These are phyloP conservation scores for Urochloa ruziziensis DNA, from an alignment of 176 grass and related monocot species.

Conservation along the genomic window DNA sequence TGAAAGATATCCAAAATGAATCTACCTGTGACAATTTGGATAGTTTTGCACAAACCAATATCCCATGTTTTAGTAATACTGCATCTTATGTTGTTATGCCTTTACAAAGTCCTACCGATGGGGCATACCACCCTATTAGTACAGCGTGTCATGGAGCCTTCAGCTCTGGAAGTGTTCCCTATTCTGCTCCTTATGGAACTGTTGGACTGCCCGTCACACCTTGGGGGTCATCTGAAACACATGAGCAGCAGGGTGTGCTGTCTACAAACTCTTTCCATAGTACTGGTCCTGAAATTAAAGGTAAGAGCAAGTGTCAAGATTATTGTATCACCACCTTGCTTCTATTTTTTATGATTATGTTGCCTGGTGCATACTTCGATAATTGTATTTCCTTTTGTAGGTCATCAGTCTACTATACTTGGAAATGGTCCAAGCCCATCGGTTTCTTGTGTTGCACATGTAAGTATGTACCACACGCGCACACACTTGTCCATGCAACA, in stretches of 20 bases:
- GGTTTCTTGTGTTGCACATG: conserved; percentile 31
- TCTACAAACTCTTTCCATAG: neutral
- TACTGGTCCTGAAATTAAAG: conserved; percentile 24
- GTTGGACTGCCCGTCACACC: neutral
- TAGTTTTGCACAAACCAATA: conserved; percentile 60
- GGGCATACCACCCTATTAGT: conserved; percentile 47
- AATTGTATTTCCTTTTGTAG: conserved; percentile 19
- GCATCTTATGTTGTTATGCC: conserved; percentile 85
- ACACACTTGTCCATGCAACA: neutral
- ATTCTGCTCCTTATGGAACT: conserved; percentile 41
- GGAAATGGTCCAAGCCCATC: conserved; percentile 25
- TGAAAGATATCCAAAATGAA: conserved; percentile 93
- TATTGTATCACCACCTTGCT: neutral
- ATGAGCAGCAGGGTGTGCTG: conserved; percentile 19
- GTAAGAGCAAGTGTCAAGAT: conserved; percentile 16
- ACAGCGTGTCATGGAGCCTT: conserved; percentile 48
- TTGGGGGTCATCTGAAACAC: neutral
- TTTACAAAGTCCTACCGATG: conserved; percentile 97
- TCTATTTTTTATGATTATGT: neutral
- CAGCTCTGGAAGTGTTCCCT: conserved; percentile 27
- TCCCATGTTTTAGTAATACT: conserved; percentile 59
- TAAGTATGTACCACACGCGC: conserved; percentile 25
- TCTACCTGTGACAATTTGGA: conserved; percentile 64
- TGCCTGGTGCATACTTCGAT: conserved; percentile 17
- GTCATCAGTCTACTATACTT: conserved; percentile 23